Conservation (phyloP, 192 early-diverging fungal genomes). For the Coemansia nantahalensis region DNA sequence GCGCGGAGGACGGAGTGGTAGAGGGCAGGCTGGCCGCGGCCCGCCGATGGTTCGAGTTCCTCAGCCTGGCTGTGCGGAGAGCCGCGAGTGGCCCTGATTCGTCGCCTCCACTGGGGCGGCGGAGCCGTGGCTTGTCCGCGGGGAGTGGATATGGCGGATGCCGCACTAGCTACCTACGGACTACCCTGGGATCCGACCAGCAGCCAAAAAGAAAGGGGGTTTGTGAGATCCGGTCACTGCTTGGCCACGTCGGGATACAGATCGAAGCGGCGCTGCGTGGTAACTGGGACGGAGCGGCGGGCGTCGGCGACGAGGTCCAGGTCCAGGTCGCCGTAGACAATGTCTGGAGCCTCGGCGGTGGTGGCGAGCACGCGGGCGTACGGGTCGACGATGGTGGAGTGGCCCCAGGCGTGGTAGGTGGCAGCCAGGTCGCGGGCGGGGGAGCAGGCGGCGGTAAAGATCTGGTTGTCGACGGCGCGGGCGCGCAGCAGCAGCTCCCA, state of each 20-base stretch:
- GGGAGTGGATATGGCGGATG: too few species aligned
- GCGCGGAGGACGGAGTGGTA: too few species aligned
- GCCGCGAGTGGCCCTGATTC: too few species aligned
- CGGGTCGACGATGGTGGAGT: slow-evolving; percentile 88
- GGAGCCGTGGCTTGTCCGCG: too few species aligned
- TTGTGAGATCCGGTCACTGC: neutral
- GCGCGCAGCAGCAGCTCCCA: slow-evolving; percentile 89
- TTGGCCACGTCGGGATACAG: slow-evolving; percentile 73
- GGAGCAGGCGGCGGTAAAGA: slow-evolving; percentile 94
- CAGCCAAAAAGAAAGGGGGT: too few species aligned
- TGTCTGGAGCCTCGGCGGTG: slow-evolving; percentile 70
- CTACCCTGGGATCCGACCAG: too few species aligned
- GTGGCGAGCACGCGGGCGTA: slow-evolving; percentile 71
- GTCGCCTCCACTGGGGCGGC: too few species aligned
- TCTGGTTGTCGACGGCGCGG: slow-evolving; percentile 88
- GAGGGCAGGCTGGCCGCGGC: too few species aligned
- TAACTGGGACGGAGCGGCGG: slow-evolving; percentile 73
- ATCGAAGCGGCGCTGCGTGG: slow-evolving; percentile 83
- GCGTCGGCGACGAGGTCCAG: slow-evolving; percentile 58
- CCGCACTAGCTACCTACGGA: too few species aligned
- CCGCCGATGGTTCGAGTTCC: too few species aligned
- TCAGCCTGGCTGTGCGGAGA: too few species aligned
- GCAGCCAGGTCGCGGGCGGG: slow-evolving; percentile 80
- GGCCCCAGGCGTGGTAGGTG: slow-evolving; percentile 89
- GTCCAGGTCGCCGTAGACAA: slow-evolving; percentile 79